Evolutionary conservation across 2,329 filamentous ascomycete species (phyloP).

Genomic region (Cryphonectria radicalis): DNA sequence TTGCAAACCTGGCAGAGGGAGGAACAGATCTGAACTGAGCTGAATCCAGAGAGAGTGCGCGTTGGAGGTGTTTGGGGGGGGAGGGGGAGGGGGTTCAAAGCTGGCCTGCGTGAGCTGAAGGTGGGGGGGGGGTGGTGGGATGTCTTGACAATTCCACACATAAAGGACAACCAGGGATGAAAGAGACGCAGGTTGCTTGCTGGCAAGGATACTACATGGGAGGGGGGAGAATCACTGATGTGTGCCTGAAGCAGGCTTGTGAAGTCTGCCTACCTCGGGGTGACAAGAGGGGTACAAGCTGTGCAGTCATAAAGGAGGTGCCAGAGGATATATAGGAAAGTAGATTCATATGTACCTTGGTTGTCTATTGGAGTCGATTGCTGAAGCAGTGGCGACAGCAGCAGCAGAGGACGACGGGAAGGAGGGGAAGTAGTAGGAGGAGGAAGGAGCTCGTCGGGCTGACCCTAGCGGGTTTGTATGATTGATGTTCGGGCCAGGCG

Average conservation of each 20-base stretch:
- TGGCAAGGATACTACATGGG: neutral
- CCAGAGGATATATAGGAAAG: neutral
- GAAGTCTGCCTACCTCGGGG: neutral
- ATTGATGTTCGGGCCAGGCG: neutral
- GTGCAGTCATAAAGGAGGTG: neutral
- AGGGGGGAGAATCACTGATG: neutral
- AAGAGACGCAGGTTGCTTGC: neutral
- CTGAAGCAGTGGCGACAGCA: neutral
- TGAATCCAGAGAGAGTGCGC: neutral
- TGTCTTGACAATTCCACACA: neutral
- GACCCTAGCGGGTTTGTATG: neutral
- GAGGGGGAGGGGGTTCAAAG: neutral
- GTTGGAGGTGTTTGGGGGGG: neutral
- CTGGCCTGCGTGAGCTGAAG: neutral
- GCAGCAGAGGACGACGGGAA: neutral
- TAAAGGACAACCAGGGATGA: neutral
- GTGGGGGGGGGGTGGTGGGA: neutral
- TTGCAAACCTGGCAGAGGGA: neutral
- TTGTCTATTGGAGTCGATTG: neutral
- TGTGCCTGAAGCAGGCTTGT: neutral
- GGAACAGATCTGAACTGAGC: neutral
- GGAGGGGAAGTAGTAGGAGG: slow-evolving; percentile 7
- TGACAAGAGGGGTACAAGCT: neutral
- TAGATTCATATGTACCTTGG: slow-evolving; percentile 14
- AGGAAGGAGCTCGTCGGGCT: slow-evolving; percentile 10